These are phyloP conservation scores for Sarocladium brachiariae DNA, from an alignment of 2,329 filamentous ascomycete genomes.

Conservation along the genomic window DNA sequence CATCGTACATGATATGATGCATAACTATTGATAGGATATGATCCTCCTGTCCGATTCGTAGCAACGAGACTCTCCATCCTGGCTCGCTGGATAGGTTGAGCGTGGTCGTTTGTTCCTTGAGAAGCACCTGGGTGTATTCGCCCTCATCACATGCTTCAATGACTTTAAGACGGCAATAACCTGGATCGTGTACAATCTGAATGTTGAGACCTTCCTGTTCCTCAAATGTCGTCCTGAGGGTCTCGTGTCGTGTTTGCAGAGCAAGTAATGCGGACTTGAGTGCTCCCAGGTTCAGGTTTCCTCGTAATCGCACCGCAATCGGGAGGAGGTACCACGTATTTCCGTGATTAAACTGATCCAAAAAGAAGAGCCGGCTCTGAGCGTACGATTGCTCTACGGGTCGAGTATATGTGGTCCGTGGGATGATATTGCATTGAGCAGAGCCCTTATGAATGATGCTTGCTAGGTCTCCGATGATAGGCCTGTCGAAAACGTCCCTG, in stretches of 20 bases:
- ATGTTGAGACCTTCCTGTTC: conserved; percentile 11
- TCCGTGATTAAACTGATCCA: conserved; percentile 16
- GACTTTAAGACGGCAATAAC: neutral
- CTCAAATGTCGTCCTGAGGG: conserved; percentile 16
- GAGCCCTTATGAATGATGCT: neutral
- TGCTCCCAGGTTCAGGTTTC: conserved; percentile 12
- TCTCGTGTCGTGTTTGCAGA: conserved; percentile 16
- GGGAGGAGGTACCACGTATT: conserved; percentile 15
- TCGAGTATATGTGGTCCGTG: conserved; percentile 1
- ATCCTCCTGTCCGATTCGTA: conserved; percentile 12
- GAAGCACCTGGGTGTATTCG: neutral
- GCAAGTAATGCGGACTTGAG: conserved; percentile 12
- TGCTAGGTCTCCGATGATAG: conserved; percentile 4
- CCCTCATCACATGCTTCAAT: neutral
- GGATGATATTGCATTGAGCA: neutral
- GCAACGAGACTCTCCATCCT: conserved; percentile 17
- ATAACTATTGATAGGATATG: conserved; percentile 20
- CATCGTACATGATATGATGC: conserved; percentile 24
- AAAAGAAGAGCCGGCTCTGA: conserved; percentile 18
- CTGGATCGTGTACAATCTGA: conserved; percentile 10
- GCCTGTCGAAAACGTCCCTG: conserved; percentile 11
- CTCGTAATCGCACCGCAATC: conserved; percentile 12
- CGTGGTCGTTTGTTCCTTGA: conserved; percentile 15
- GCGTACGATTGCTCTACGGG: conserved; percentile 18
- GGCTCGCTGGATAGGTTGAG: conserved; percentile 18